phyloP scores from a whole-genome alignment of 2,329 filamentous ascomycete genomes.

The Pezicula rhizophila region DNA sequence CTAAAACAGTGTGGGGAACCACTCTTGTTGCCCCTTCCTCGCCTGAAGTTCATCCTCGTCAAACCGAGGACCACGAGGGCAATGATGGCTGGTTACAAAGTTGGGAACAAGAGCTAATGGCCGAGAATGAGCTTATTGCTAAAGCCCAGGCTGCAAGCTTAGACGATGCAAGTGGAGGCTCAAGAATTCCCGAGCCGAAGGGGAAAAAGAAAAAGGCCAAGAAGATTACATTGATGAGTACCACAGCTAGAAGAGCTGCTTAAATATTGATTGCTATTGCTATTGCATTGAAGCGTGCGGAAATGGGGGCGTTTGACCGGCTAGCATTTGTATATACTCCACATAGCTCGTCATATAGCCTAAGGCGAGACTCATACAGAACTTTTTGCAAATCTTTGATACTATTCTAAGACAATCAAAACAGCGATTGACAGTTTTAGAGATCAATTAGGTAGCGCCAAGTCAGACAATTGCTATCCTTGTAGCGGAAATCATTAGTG shows the following conservation, averaged over 20 bases:
- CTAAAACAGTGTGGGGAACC: slow-evolving; percentile 91
- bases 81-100: slow-evolving; percentile 86
- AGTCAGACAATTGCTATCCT: too few relatives aligned
- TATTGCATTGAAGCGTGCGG: too few relatives aligned
- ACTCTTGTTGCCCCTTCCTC: slow-evolving; percentile 54
- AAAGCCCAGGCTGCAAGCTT: slow-evolving; percentile 51
- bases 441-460: too few relatives aligned
- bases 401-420: too few relatives aligned
- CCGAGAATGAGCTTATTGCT: slow-evolving; percentile 52
- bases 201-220: slow-evolving; percentile 67
- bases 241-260: slow-evolving; percentile 36
- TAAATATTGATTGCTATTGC: slow-evolving; percentile 12
- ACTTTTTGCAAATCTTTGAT: too few relatives aligned
- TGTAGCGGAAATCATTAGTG: too few relatives aligned
- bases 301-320: too few relatives aligned
- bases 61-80: slow-evolving; percentile 19
- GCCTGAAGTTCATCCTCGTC: slow-evolving; percentile 41
- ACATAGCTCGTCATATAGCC: too few relatives aligned
- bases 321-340: too few relatives aligned
- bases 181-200: slow-evolving; percentile 12
- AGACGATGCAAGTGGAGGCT: slow-evolving; percentile 21
- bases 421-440: too few relatives aligned
- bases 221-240: slow-evolving; percentile 69
- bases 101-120: slow-evolving; percentile 70
- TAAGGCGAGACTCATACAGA: too few relatives aligned